Base-by-base conservation (phyloP, 257 asterid genomes). In the Capsicum chinense region DNA sequence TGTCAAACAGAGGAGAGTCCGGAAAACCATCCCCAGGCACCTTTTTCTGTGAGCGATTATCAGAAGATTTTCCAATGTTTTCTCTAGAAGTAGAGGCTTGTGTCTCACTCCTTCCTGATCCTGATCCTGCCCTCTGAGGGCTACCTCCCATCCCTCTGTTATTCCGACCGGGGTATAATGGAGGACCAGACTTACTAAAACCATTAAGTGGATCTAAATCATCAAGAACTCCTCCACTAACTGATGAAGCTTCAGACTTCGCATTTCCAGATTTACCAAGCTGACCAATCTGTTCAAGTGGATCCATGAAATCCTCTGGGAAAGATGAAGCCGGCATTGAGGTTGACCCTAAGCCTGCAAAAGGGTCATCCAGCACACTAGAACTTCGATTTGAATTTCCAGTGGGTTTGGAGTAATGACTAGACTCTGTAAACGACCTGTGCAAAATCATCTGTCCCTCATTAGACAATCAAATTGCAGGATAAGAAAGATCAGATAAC, bases 1-100 rank as follows among this genome's bases (percentile, higher is more conserved):
- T 88, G 85, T 97, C 97, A 89, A 95, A 97, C 33, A 92, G 83
- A 42, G 97, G 92, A 83, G 96, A 88, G 85, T 93, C 97, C 89
- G 90, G 91, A 86, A 87, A 86, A 86, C 83, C 69, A 84, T 91
- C 93, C 48, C 80, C 90, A 21, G 92, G 93, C 58, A 85, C 92
- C 83, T 88, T 91, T 86, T 88, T 87, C 88, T 89, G 90, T 3
- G 87, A 83, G 83, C 82, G 87, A 88, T 86, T 92, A 83, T 89
- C 97, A 47, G 95, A 89, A 87, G 95, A 88, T 73, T 86, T 91
- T 57, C 86, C 90, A 79, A 83, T 88, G 6, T 89, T 92, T 86
- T 90, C 97, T 67, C 89, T 84, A 84, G 84, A 80, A 56, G 88
- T 71, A 85, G 90, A 85, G 83, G 94, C 85, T 83, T 91, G 92